phyloP scores from a whole-genome alignment of 2,329 filamentous ascomycete species.

The Plenodomus lindquistii region DNA sequence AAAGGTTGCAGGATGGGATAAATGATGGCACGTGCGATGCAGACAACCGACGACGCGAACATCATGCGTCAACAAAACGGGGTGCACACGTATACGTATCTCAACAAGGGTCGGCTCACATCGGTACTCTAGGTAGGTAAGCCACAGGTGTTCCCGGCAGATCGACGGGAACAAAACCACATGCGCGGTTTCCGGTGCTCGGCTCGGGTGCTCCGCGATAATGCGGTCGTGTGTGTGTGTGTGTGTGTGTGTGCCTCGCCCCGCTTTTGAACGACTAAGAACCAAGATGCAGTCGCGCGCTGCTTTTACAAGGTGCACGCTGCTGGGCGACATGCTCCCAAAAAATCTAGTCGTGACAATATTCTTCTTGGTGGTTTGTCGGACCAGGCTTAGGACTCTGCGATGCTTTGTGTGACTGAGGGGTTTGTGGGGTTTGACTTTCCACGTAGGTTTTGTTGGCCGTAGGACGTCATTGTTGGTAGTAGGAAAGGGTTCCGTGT shows the following conservation, averaged over 20 bases:
- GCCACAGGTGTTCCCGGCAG: neutral
- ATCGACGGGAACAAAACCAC: neutral
- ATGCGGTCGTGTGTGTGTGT: too few relatives aligned
- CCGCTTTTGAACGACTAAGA: neutral
- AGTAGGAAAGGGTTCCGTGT: too few relatives aligned
- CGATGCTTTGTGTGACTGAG: neutral
- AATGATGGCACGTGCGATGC: neutral
- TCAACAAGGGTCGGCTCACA: neutral
- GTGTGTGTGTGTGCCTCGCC: neutral
- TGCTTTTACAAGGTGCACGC: neutral
- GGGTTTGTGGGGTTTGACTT: neutral
- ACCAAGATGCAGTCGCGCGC: neutral
- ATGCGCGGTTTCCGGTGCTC: neutral
- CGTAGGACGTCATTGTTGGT: neutral
- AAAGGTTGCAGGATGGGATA: too few relatives aligned
- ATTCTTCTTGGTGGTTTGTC: neutral
- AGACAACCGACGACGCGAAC: neutral
- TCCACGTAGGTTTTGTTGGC: neutral
- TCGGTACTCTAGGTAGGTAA: neutral
- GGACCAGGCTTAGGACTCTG: neutral
- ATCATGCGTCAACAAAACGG: neutral
- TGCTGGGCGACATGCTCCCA: too few relatives aligned
- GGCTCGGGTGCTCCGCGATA: neutral
- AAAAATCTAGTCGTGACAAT: too few relatives aligned
- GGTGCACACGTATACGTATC: too few relatives aligned